A percentile compares a stretch with the other conserved stretches of the same genome.
These are phyloP conservation scores for Parmelia sp. DNA, from an alignment of 495 filamentous ascomycete species.

Conservation along the genomic window DNA sequence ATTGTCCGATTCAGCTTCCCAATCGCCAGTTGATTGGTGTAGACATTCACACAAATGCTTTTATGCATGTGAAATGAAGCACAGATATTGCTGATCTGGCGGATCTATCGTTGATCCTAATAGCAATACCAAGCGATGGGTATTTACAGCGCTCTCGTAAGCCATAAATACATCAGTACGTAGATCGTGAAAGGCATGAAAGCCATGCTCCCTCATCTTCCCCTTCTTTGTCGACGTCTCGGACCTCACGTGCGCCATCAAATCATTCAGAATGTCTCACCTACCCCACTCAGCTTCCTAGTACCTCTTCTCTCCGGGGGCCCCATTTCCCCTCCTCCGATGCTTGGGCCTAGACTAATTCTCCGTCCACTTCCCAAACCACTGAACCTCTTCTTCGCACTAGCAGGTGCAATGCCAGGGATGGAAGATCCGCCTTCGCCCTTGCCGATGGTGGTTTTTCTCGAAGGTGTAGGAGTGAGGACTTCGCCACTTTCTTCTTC, in stretches of 20 bases:
- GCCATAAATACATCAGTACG: constrained; percentile 16
- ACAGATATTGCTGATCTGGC: neutral
- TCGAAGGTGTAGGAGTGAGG: constrained; percentile 43
- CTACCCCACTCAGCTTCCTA: constrained; percentile 53
- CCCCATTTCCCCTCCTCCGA: constrained; percentile 47
- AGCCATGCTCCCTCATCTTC: neutral
- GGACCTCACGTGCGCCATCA: neutral
- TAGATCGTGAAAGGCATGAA: constrained; percentile 15
- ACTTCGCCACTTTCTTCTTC: constrained; percentile 30
- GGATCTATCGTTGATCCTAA: neutral
- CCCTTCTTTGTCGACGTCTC: neutral
- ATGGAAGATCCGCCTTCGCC: constrained; percentile 48
- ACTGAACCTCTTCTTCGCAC: constrained; percentile 38
- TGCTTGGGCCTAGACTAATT: constrained; percentile 39
- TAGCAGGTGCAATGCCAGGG: constrained; percentile 37
- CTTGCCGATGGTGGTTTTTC: constrained; percentile 46
- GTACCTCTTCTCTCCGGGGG: constrained; percentile 40
- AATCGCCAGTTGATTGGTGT: neutral
- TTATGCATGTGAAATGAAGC: neutral
- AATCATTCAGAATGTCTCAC: constrained; percentile 54
- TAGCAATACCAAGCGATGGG: neutral
- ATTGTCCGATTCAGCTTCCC: neutral
- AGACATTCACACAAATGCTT: neutral
- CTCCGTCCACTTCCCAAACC: constrained; percentile 37
- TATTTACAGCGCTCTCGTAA: constrained; percentile 4